These are phyloP conservation scores for Hymenoscyphus infarciens DNA, from an alignment of 2,329 filamentous ascomycete species.

Conservation along the genomic window DNA sequence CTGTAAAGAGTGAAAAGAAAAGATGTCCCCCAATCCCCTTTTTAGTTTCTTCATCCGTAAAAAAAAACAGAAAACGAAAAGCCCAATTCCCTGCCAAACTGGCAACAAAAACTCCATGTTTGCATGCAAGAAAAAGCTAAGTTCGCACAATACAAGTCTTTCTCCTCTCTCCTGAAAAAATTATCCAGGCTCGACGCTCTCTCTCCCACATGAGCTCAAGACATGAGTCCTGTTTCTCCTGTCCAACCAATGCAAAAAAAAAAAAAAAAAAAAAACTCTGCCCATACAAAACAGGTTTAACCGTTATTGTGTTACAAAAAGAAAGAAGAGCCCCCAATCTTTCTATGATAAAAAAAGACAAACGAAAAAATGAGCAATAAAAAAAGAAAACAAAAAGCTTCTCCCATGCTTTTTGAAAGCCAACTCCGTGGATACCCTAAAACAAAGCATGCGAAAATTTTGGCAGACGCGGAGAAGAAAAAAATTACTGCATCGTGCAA, in stretches of 20 bases:
- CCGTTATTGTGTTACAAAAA: constrained; percentile 1
- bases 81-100: background rate
- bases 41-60: background rate
- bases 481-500: constrained; percentile 13
- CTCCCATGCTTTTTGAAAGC: constrained; percentile 2
- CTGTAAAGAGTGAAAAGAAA: background rate
- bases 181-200: background rate
- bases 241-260: background rate
- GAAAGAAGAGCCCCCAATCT: background rate
- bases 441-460: constrained; percentile 5
- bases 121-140: background rate
- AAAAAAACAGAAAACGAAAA: background rate
- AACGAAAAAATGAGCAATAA: background rate
- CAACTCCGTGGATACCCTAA: background rate
- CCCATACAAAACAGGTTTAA: constrained; percentile 1
- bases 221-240: background rate
- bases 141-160: background rate
- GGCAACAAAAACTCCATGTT: background rate
- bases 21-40: background rate
- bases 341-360: background rate
- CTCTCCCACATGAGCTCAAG: background rate
- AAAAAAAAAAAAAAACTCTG: background rate
- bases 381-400: background rate
- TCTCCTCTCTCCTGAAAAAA: background rate
- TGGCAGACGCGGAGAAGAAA: constrained; percentile 10